Percentiles rank a stretch among this genome's conserved stretches.
Conservation (phyloP, 2,329 filamentous ascomycete species). For the Albophoma yamanashiensis region DNA sequence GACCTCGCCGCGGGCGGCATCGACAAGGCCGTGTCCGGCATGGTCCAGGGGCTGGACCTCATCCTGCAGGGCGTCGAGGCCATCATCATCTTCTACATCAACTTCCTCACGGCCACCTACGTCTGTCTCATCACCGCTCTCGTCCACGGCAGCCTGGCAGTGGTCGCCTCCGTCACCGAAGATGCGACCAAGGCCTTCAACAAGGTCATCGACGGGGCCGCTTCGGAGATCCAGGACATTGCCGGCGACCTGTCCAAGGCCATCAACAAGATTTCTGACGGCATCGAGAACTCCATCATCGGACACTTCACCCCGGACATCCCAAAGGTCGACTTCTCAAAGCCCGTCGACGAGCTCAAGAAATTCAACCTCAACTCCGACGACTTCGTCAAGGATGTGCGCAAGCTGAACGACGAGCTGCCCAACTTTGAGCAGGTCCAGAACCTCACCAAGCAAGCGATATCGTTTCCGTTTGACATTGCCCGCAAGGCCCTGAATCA, state of each 20-base stretch:
- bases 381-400: conserved; percentile 57
- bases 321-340: conserved; percentile 52
- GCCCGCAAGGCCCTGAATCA: conserved; percentile 64
- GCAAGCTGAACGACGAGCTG: conserved; percentile 65
- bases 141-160: conserved; percentile 67
- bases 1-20: conserved; percentile 70
- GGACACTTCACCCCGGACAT: conserved; percentile 35
- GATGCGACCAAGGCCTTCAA: conserved; percentile 40
- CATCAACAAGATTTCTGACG: conserved; percentile 37
- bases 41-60: conserved; percentile 70
- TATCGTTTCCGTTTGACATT: conserved; percentile 70
- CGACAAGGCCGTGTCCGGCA: conserved; percentile 66
- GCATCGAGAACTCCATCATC: conserved; percentile 34
- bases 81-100: conserved; percentile 85
- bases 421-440: conserved; percentile 77
- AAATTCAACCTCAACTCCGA: conserved; percentile 56
- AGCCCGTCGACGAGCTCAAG: conserved; percentile 55
- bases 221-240: conserved; percentile 47
- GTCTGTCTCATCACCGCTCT: conserved; percentile 80
- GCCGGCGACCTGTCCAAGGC: conserved; percentile 36
- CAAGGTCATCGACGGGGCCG: conserved; percentile 42
- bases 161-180: conserved; percentile 44
- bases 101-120: conserved; percentile 83
- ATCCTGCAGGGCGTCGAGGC: conserved; percentile 75
- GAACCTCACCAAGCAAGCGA: conserved; percentile 65